phyloP scores from a whole-genome alignment of 768 basidiomycete species.

The Podaxis sp. region DNA sequence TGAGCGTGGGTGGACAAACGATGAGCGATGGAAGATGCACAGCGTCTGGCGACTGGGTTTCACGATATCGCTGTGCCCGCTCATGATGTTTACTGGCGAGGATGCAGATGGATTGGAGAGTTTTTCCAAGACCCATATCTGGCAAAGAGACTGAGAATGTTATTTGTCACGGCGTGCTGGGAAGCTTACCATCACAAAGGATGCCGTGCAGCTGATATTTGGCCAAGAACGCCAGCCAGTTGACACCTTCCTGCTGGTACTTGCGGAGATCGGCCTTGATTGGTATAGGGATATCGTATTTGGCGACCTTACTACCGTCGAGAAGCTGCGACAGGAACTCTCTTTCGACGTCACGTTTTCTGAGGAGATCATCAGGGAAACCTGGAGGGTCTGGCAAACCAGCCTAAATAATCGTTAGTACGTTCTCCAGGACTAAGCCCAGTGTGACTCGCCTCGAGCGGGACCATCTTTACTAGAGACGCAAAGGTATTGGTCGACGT shows the following conservation, averaged over 20 bases:
- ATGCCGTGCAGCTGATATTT: conserved; percentile 98
- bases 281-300: conserved; percentile 79
- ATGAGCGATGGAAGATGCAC: conserved; percentile 92
- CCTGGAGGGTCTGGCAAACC: conserved; percentile 96
- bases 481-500: conserved; percentile 98
- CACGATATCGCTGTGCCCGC: conserved; percentile 64
- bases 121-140: conserved; percentile 99
- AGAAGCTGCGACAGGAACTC: conserved; percentile 92
- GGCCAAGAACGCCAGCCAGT: conserved; percentile 97
- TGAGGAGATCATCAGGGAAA: conserved; percentile 85
- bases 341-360: conserved; percentile 83
- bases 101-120: conserved; percentile 96
- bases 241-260: conserved; percentile 98
- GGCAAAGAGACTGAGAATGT: conserved; percentile 8
- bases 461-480: conserved; percentile 96
- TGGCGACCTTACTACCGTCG: conserved; percentile 92
- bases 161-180: neutral
- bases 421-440: neutral
- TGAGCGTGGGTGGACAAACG: conserved; percentile 94
- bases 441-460: conserved; percentile 73
- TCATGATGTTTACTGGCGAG: conserved; percentile 93
- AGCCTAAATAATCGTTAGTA: conserved; percentile 49
- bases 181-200: conserved; percentile 84
- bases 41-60: conserved; percentile 69
- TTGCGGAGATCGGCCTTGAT: conserved; percentile 95